These are phyloP conservation scores for Rhynchosporium secalis DNA, from an alignment of 2,329 filamentous ascomycete species.

Conservation along the genomic window DNA sequence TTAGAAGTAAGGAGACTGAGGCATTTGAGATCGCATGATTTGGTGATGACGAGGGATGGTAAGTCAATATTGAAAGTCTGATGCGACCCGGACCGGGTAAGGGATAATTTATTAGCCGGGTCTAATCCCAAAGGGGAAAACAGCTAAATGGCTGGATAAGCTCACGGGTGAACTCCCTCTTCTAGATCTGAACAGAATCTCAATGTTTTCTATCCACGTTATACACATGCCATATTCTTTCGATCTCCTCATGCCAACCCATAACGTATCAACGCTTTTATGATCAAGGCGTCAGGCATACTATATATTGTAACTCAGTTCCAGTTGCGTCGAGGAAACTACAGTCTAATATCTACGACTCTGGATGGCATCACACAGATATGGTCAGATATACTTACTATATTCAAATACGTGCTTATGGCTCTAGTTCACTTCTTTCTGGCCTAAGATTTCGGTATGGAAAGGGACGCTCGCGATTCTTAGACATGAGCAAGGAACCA, in stretches of 20 bases:
- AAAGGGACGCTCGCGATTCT: neutral
- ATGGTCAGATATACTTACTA: too few species aligned
- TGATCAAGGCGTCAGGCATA: too few species aligned
- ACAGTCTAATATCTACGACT: too few species aligned
- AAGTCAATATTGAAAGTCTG: neutral
- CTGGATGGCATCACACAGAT: too few species aligned
- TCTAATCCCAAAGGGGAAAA: neutral
- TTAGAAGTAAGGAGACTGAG: neutral
- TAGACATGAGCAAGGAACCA: neutral
- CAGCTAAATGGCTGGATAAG: neutral
- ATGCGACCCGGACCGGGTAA: neutral
- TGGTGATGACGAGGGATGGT: neutral
- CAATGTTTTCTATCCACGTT: neutral
- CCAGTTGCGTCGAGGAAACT: too few species aligned
- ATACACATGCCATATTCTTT: neutral
- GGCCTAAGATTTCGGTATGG: neutral
- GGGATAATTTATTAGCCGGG: conserved; percentile 2
- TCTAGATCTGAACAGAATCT: neutral
- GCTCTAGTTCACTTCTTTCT: too few species aligned
- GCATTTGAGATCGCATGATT: conserved; percentile 2
- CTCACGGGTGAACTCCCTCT: neutral
- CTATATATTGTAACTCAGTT: too few species aligned
- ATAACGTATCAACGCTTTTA: too few species aligned
- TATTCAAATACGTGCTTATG: too few species aligned
- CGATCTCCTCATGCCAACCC: too few species aligned